phyloP scores from a whole-genome alignment of 1,284 basidiomycete genomes.

The Mixia osmundae region DNA sequence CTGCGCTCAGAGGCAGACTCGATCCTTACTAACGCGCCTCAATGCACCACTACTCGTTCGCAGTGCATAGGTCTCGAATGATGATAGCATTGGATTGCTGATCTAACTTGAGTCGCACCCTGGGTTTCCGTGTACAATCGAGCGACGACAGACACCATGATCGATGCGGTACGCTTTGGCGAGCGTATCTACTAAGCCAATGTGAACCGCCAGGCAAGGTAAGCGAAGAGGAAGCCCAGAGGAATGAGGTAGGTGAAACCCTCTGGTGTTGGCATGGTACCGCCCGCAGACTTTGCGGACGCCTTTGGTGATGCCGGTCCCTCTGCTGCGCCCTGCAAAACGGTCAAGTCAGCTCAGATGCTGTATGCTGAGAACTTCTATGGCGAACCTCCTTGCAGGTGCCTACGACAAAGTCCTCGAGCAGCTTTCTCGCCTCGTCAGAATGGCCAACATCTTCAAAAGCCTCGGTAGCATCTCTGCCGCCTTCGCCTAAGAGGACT shows the following conservation, averaged over 20 bases:
- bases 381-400: slow-evolving; percentile 27
- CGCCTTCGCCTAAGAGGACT: slow-evolving; percentile 76
- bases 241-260: slow-evolving; percentile 59
- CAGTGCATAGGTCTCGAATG: too few species aligned
- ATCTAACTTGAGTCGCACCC: too few species aligned
- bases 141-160: too few species aligned
- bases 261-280: slow-evolving; percentile 2
- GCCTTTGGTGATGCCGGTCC: background rate
- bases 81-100: too few species aligned
- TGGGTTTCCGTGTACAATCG: too few species aligned
- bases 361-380: background rate
- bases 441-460: slow-evolving; percentile 99
- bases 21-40: too few species aligned
- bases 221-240: slow-evolving; percentile 43
- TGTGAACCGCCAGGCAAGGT: too few species aligned
- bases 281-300: slow-evolving; percentile 2
- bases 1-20: slow-evolving; percentile 5
- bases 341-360: background rate
- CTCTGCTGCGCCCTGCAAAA: background rate
- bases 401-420: slow-evolving; percentile 32
- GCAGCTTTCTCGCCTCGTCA: slow-evolving; percentile 79
- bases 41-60: too few species aligned
- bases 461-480: slow-evolving; percentile 90
- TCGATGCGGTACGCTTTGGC: too few species aligned
- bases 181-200: too few species aligned